Base-by-base conservation (phyloP, 352 stramenopile species). In the Pythium aristosporum region DNA sequence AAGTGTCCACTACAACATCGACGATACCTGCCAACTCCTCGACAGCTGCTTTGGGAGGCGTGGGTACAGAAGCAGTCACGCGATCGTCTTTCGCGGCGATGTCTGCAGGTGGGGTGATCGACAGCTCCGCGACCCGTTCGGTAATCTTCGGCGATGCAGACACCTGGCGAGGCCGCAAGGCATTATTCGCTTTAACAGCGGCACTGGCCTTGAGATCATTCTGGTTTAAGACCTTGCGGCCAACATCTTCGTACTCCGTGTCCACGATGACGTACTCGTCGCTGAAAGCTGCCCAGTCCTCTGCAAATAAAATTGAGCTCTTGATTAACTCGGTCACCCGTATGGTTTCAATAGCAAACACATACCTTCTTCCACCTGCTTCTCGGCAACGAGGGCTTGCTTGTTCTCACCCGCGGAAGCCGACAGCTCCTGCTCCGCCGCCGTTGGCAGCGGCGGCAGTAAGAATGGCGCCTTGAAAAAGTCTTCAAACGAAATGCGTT, bases 221-320 rank as follows among this genome's bases (percentile, higher is more conserved):
- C 6, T 79, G 74, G 49, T 89, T 76, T 16, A 92, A 63, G 34
- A 92, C 72, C 51, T 89, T 84, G 4, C 83, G 77, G 3, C 83
- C 83, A 11, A 92, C 71, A 50, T 91, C 83, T 67, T 92, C 83
- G 54, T 91, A 92, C 62, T 92, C 81, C 37, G 79, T 88, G 59
- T 92, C 83, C 20, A 92, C 83, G 61, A 92, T 89, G 37, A 92
- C 83, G 44, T 92, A 92, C 48, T 92, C 82, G 52, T 92, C 83
- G 44, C 83, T 92, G 51, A 84, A 86, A 0, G 75, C 81, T 37
- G 76, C 76, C 82, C 78, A 91, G 50, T 91, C 82, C 49, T 87
- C 77, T 86, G 51, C 36, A 65, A 20, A 46, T 23, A 62, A 5
- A 10, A 61, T 43, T 9, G 56, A 61, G 52, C 36, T 61, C 23